Evolutionary conservation across 441 rosid species (phyloP), one percentile per base, ranked within the genome.

Genomic region (Adansonia gregorii): DNA sequence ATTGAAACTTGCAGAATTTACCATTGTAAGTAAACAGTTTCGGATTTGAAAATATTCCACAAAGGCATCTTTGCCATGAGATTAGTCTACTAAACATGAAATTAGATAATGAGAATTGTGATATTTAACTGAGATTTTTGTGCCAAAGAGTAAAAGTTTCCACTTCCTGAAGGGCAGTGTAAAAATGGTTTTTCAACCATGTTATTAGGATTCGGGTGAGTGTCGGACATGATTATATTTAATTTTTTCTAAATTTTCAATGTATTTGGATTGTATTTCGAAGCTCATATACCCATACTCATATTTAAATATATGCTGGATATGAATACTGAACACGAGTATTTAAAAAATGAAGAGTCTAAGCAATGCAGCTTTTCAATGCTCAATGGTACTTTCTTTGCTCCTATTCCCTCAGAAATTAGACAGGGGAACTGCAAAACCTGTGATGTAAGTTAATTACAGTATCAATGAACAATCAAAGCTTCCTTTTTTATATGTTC

Each of bases 21-120:
- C 73, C 17, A 4, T 17, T 20, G 63, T 58, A 58, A 52, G 17
- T 52, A 52, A 35, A 52, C 56, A 3, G 19, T 52, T 52, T 52
- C 56, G 17, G 56, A 52, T 35, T 35, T 0, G 41, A 35, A 35
- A 35, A 35, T 35, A 35, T 35, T 35, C 41, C 41, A 35, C 41
- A 2, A 61, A 61, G 17, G 43, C n/a, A 19, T 43, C 68, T 64
- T 64, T 2, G 19, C 14, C 35, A 9, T 4, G 2, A 22, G 64
- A 59, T 63, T 63, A 31, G 10, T 35, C 67, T 27, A 31, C 45
- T 63, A 63, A 63, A 12, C 45, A 63, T 27, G 67, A 63, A 63
- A 63, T 63, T 27, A 22, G 8, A 60, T 10, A 60, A 22, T 60
- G 11, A 56, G 10, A 56, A 19, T 20, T 56, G 27, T 56, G 61